Base-by-base conservation (phyloP, 139 green algal species). In the Asterochloris erici region DNA sequence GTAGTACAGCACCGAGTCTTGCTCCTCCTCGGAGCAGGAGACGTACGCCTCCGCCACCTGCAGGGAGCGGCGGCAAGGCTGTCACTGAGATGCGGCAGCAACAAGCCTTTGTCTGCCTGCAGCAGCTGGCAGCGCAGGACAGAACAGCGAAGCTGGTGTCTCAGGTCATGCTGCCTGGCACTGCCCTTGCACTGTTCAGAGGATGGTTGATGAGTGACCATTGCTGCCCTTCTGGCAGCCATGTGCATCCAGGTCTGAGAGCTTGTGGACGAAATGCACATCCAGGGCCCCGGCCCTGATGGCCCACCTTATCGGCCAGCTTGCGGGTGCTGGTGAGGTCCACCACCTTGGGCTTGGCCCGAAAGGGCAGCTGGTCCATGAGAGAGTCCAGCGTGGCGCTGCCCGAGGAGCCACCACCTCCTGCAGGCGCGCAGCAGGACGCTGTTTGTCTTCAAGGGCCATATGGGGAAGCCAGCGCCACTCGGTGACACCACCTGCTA, bases 1-100 rank as follows among this genome's bases (percentile, higher is more conserved):
- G 86, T 95, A 97, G 88, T 98, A 98, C 79, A 99, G 91, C 21
- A 91, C 63, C 70, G 87, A 90, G 83, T 98, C 95, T 9, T 93
- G 89, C 54, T 94, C 88, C 10, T 90, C 87, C 64, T 98, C 94
- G 38, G 78, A 74, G 75, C 91, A 93, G 1, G 77, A 60, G 14
- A 93, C 64, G 79, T 87, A 83, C 0, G 92, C 86, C 81, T 98
- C 93, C 54, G 85, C 29, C 27, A 97, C 82, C 80, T 84, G 73
- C 0, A 80, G 66, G n/a, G 38, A 10, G 38, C 38, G 38, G 38
- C 38, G 6, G 38, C 38, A 54, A 54, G 38, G 38, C 38, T 6
- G 38, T 54, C 38, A 54, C n/a, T 54, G 38, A 54, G 38, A 6
- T 54, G 38, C 38, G 6, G 38, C 38, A 54, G 38, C 38, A 54